Percentiles rank a stretch among this genome's conserved stretches.
These are phyloP conservation scores for Colletotrichum caudatum DNA, from an alignment of 2,329 filamentous ascomycete species.

Conservation along the genomic window DNA sequence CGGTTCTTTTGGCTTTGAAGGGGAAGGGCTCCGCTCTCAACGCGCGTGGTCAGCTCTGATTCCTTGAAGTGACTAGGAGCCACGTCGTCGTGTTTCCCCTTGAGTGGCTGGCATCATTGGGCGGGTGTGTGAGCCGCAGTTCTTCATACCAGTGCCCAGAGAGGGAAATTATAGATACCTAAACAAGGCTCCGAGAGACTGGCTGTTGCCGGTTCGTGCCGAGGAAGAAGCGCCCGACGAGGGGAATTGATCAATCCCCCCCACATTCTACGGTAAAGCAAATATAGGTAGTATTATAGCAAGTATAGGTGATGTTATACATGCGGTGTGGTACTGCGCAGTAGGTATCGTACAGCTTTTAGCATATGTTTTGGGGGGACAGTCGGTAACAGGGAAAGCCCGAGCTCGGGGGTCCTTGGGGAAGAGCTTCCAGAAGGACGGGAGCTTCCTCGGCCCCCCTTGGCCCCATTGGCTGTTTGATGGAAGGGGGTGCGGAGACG, in stretches of 20 bases:
- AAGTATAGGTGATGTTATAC: no score
- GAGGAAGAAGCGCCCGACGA: not conserved
- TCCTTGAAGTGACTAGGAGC: not conserved
- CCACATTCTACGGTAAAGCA: slow-evolving; percentile 25
- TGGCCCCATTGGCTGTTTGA: no score
- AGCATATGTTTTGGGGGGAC: no score
- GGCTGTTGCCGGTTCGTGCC: not conserved
- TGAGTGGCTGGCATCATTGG: not conserved
- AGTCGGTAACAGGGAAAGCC: slow-evolving; percentile 12
- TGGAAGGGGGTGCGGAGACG: not conserved
- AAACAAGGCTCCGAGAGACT: not conserved
- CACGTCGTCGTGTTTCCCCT: not conserved
- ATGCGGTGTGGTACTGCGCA: no score
- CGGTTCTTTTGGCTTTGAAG: not conserved
- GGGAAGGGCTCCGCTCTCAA: not conserved
- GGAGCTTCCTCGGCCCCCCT: slow-evolving; percentile 16
- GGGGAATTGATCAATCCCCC: slow-evolving; percentile 2
- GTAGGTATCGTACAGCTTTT: no score
- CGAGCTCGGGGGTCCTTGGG: slow-evolving; percentile 17
- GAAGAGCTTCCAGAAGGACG: slow-evolving; percentile 26
- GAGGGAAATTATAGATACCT: slow-evolving; percentile 6
- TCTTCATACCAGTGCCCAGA: not conserved
- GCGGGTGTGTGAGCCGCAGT: not conserved
- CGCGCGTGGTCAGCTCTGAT: not conserved
- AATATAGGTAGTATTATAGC: not conserved